Evolutionary conservation across 1,284 basidiomycete genomes (phyloP).

Genomic region (Mycena citricolor): DNA sequence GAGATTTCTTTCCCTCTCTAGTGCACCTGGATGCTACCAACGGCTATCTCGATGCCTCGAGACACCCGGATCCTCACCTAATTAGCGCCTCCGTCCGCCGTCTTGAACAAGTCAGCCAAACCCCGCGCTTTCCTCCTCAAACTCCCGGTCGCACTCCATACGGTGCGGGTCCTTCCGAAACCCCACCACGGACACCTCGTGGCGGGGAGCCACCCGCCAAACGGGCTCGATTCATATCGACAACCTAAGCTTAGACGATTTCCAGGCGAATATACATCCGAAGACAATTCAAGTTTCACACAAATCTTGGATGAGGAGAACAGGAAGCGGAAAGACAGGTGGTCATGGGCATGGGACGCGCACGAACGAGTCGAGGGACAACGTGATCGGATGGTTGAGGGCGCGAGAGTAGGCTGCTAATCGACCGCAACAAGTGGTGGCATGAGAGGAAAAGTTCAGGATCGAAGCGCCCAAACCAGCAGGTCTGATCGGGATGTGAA

Average conservation of each 20-base stretch:
- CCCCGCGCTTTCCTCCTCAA: conserved; percentile 48
- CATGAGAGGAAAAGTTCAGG: conserved; percentile 64
- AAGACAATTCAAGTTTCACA: conserved; percentile 94
- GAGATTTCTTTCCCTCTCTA: conserved; percentile 96
- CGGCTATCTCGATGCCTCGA: conserved; percentile 77
- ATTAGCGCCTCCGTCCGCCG: conserved; percentile 74
- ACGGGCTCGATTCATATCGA: conserved; percentile 57
- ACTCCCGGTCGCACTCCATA: conserved; percentile 70
- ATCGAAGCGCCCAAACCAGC: conserved; percentile 58
- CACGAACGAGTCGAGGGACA: conserved; percentile 75
- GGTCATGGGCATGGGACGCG: conserved; percentile 90
- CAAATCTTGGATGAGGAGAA: conserved; percentile 90
- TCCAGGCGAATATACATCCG: conserved; percentile 91
- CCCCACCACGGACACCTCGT: conserved; percentile 53
- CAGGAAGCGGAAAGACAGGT: conserved; percentile 69
- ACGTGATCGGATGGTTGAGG: conserved; percentile 60
- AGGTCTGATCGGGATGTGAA: conserved; percentile 51
- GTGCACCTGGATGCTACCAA: conserved; percentile 86
- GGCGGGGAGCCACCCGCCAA: conserved; percentile 49
- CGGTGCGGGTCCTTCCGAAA: conserved; percentile 59
- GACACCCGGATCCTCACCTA: conserved; percentile 67
- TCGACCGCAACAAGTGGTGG: conserved; percentile 63
- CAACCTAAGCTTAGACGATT: conserved; percentile 72
- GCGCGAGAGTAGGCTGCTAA: conserved; percentile 63
- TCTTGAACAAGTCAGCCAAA: conserved; percentile 61